Conservation (phyloP, 148 eudicot genomes). For the Rhododendron vialii region DNA sequence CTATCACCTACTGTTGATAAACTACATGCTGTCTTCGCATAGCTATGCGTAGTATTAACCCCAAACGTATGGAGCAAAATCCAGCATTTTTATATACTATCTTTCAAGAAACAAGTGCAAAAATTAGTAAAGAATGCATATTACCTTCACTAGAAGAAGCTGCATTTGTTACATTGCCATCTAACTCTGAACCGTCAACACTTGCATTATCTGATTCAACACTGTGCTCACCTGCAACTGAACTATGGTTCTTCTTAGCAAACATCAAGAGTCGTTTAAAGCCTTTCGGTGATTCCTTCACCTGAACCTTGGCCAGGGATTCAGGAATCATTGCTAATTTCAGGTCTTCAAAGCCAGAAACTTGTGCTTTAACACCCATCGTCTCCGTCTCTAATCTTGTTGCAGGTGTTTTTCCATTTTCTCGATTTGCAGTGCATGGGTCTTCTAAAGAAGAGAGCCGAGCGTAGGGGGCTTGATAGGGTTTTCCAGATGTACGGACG, state of each 20-base stretch:
- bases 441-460: constrained; percentile 75
- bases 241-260: constrained; percentile 60
- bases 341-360: constrained; percentile 36
- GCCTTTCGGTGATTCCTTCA: constrained; percentile 74
- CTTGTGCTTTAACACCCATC: constrained; percentile 26
- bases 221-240: constrained; percentile 45
- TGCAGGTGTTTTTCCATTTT: constrained; percentile 53
- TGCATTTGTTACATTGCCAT: constrained; percentile 21
- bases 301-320: constrained; percentile 45
- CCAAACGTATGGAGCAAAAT: neutral
- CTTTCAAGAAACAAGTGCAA: neutral
- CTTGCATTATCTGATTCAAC: constrained; percentile 42
- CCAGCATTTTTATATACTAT: neutral
- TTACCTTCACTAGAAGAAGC: constrained; percentile 72
- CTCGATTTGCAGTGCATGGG: constrained; percentile 50
- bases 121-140: neutral
- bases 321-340: constrained; percentile 43
- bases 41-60: neutral
- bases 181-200: constrained; percentile 32
- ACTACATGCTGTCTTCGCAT: neutral
- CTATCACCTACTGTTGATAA: neutral
- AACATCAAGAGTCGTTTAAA: constrained; percentile 71
- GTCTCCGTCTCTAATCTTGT: constrained; percentile 21
- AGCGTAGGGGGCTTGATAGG: constrained; percentile 77
- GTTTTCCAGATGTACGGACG: constrained; percentile 25